A percentile compares a stretch with the other conserved stretches of the same genome.
These are phyloP conservation scores for Yarrowia phangngaensis DNA, from an alignment of 805 yeast species.

Conservation along the genomic window DNA sequence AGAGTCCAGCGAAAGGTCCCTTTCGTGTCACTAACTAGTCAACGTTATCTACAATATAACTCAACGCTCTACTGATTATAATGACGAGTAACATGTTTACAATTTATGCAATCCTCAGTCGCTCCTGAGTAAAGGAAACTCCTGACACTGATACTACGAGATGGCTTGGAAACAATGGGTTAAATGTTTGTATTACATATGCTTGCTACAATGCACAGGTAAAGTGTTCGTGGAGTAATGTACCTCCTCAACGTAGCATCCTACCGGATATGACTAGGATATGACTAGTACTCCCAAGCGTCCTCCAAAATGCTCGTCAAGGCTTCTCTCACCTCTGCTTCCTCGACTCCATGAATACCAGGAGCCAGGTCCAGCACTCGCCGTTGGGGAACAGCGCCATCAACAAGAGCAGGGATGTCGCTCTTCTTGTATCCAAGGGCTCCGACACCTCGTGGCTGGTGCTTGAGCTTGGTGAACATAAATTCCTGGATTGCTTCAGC, in stretches of 20 bases:
- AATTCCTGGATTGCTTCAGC: slow-evolving; percentile 40
- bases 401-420: slow-evolving; percentile 41
- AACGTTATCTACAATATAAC: too few relatives aligned
- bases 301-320: slow-evolving; percentile 35
- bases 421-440: slow-evolving; percentile 39
- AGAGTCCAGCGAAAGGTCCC: slow-evolving; percentile 30
- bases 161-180: too few relatives aligned
- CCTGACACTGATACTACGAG: too few relatives aligned
- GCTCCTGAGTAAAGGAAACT: too few relatives aligned
- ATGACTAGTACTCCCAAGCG: slow-evolving; percentile 32
- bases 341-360: slow-evolving; percentile 35
- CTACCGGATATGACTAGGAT: too few relatives aligned
- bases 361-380: slow-evolving; percentile 43
- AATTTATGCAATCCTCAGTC: too few relatives aligned
- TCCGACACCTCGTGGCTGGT: slow-evolving; percentile 41
- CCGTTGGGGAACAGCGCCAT: slow-evolving; percentile 43
- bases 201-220: too few relatives aligned
- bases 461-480: slow-evolving; percentile 36
- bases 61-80: too few relatives aligned
- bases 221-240: too few relatives aligned
- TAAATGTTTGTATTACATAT: too few relatives aligned
- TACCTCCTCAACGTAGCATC: not conserved
- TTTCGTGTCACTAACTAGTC: slow-evolving; percentile 33
- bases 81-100: too few relatives aligned
- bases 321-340: slow-evolving; percentile 35